Evolutionary conservation across 2,329 filamentous ascomycete species (phyloP), one percentile per base, ranked within the genome.

Genomic region (Xylariaceae sp.): DNA sequence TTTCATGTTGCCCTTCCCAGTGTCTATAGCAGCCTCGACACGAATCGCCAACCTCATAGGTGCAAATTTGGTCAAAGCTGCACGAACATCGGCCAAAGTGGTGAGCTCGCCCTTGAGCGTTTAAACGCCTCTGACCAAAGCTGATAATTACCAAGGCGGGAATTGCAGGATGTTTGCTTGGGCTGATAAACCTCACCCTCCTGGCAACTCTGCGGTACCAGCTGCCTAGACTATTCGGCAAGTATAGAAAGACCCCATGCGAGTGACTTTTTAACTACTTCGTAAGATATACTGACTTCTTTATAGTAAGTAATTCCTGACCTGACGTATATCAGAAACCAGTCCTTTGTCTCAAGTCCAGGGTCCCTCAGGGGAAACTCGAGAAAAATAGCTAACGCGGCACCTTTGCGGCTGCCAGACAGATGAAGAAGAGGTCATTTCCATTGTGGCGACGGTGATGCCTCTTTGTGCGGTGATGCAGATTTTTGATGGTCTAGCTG

Each of bases 11-110:
- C 91, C 93, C 0, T 97, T 97, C 73, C 89, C 93, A 0, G 82
- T 97, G 54, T 89, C 87, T 31, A 93, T 97, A 52, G 92, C 93
- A 2, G 84, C 88, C 0, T 93, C 88, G 12, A 97, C 93, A 0
- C 86, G 93, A 1, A 84, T 97, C 13, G 93, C 92, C 16, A 97
- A 97, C 63, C 75, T 97, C 33, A 95, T 97, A 56, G 94, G 93
- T 9, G 92, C 93, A 0, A 87, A 86, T 1, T 78, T 97, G 11
- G 85, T 89, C 2, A 84, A 86, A 42, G 88, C 92, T 0, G 92
- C 92, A 14, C 90, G 86, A 66, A 88, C 83, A 3, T 88, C 88
- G 1, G 88, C 88, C n/a, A 86, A 82, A 69, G 91, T 96, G 50
- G 86, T 80, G 66, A 63, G 76, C 73, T 42, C 38, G 9, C 10